Percentiles rank a stretch among this genome's conserved stretches.
These are phyloP conservation scores for Leccinum fibrillosum DNA, from an alignment of 768 basidiomycete species.

Conservation along the genomic window DNA sequence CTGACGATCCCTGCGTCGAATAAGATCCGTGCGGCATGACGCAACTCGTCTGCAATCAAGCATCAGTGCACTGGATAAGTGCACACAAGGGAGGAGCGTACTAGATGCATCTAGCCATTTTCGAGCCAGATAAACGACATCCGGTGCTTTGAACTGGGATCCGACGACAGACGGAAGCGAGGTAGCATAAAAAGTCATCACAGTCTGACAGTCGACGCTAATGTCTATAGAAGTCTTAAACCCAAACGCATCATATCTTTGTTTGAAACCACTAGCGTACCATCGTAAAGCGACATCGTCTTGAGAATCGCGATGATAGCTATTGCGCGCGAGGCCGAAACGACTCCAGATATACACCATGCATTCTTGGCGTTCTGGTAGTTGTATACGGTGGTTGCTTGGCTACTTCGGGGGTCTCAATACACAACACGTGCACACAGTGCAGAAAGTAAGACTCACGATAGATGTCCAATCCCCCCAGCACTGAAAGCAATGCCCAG, in stretches of 20 bases:
- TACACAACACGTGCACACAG: not conserved
- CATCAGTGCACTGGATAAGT: slow-evolving; percentile 3
- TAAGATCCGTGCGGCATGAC: slow-evolving; percentile 70
- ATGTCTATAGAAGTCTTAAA: slow-evolving; percentile 44
- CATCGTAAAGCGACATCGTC: slow-evolving; percentile 70
- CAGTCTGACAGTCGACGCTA: slow-evolving; percentile 64
- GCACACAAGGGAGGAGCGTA: slow-evolving; percentile 32
- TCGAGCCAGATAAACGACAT: slow-evolving; percentile 66
- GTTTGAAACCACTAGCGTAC: slow-evolving; percentile 32
- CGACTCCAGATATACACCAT: slow-evolving; percentile 74
- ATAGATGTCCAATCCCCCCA: slow-evolving; percentile 44
- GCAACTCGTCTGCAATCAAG: slow-evolving; percentile 56
- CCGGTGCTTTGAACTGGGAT: slow-evolving; percentile 58
- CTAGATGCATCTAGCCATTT: slow-evolving; percentile 77
- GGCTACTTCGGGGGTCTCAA: slow-evolving; percentile 14
- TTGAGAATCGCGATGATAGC: slow-evolving; percentile 66
- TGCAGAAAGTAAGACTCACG: slow-evolving; percentile 34
- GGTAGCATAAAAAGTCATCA: slow-evolving; percentile 78
- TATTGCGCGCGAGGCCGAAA: slow-evolving; percentile 69
- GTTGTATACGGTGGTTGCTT: slow-evolving; percentile 42
- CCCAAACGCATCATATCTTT: not conserved
- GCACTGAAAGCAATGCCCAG: slow-evolving; percentile 45
- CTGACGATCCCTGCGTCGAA: slow-evolving; percentile 74
- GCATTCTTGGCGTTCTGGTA: slow-evolving; percentile 36
- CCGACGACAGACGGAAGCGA: slow-evolving; percentile 66